Evolutionary conservation across 2,329 filamentous ascomycete species (phyloP).

Genomic region (Xylariales sp.): DNA sequence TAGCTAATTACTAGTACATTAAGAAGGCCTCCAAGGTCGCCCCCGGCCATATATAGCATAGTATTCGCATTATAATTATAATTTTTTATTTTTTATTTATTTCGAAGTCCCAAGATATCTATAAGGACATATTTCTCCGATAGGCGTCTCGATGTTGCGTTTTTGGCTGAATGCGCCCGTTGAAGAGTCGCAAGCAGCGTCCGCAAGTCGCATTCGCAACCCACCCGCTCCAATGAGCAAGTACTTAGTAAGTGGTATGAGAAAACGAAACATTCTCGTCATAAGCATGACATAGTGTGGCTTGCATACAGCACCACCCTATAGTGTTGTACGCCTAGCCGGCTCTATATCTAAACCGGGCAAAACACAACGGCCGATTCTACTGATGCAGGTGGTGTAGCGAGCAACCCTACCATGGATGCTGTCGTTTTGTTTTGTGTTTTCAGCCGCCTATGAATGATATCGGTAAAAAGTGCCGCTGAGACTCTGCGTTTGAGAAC

Average conservation of each 20-base stretch:
- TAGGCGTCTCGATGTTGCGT: slow-evolving; percentile 3
- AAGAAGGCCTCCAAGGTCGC: too few relatives aligned
- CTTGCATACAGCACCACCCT: slow-evolving; percentile 23
- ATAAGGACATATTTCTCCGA: slow-evolving; percentile 12
- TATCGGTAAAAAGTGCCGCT: background rate
- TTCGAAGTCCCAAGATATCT: background rate
- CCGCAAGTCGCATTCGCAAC: slow-evolving; percentile 5
- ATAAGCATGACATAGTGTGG: slow-evolving; percentile 8
- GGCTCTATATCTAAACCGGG: slow-evolving; percentile 17
- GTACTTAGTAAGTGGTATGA: too few relatives aligned
- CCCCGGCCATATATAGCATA: too few relatives aligned
- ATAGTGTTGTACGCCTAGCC: background rate
- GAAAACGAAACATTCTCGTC: slow-evolving; percentile 12
- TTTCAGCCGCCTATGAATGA: background rate
- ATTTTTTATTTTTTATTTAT: background rate
- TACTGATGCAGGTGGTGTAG: background rate
- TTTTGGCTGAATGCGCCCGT: slow-evolving; percentile 30
- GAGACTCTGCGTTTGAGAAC: background rate
- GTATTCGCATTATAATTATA: too few relatives aligned
- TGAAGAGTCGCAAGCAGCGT: slow-evolving; percentile 2
- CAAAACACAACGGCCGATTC: background rate
- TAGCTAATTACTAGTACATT: too few relatives aligned
- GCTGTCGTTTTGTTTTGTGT: too few relatives aligned
- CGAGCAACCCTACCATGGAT: background rate
- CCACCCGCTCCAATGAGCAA: slow-evolving; percentile 28